Percentiles rank a stretch among this genome's conserved stretches.
phyloP scores from a whole-genome alignment of 768 basidiomycete genomes.

The Boletus patriciae region DNA sequence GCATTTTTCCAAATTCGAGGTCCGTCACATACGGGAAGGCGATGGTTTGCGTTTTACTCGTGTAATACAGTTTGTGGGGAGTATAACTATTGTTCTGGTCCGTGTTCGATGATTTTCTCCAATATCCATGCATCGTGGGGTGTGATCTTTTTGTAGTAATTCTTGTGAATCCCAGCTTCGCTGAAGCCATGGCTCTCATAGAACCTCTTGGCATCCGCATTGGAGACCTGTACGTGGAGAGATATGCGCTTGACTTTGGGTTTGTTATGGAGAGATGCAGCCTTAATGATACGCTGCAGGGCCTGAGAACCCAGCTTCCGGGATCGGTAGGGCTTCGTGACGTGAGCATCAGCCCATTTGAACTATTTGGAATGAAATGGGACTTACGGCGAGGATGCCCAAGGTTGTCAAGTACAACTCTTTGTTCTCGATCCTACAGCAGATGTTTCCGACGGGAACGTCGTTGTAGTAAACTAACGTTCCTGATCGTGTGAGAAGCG shows the following conservation, averaged over 20 bases:
- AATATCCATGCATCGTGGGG: constrained; percentile 88
- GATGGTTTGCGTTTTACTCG: constrained; percentile 11
- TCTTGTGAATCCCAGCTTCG: constrained; percentile 60
- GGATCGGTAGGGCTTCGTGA: constrained; percentile 76
- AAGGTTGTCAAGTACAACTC: constrained; percentile 83
- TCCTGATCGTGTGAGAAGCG: constrained; percentile 27
- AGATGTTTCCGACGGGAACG: constrained; percentile 85
- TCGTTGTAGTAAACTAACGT: constrained; percentile 87
- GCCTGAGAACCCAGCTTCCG: constrained; percentile 71
- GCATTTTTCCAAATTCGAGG: constrained; percentile 13
- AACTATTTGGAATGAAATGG: constrained; percentile 10
- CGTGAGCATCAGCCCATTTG: constrained; percentile 14
- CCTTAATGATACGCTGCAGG: constrained; percentile 63
- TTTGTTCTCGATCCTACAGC: constrained; percentile 77
- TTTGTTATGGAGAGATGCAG: constrained; percentile 58
- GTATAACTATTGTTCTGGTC: constrained; percentile 25
- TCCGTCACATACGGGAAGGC: constrained; percentile 16
- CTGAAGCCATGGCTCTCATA: constrained; percentile 83
- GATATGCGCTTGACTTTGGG: constrained; percentile 70
- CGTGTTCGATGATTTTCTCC: constrained; percentile 52
- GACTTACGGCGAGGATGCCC: constrained; percentile 81
- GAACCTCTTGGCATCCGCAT: constrained; percentile 72
- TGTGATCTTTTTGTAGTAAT: constrained; percentile 88
- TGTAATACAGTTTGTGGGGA: constrained; percentile 28
- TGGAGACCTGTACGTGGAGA: constrained; percentile 87